phyloP scores from a whole-genome alignment of 2,329 filamentous ascomycete species.

The Cercospora sp. region DNA sequence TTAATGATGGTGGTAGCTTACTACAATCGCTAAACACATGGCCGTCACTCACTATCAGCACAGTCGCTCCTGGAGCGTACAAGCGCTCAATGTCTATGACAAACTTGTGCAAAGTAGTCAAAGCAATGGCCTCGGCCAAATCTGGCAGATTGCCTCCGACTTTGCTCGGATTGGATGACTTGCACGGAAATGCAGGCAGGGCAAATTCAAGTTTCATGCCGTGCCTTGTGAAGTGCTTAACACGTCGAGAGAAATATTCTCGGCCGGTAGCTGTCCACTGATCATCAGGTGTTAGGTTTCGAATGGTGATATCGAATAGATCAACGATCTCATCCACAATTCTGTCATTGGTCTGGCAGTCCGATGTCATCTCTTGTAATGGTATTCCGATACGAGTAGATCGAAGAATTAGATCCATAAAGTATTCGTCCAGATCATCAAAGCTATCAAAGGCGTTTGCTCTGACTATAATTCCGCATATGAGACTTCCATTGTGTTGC shows the following conservation, averaged over 20 bases:
- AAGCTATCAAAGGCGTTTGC: background rate
- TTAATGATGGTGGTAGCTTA: background rate
- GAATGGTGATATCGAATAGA: conserved; percentile 1
- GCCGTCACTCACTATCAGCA: conserved; percentile 10
- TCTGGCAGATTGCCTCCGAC: conserved; percentile 6
- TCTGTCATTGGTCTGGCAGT: background rate
- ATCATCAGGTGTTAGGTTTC: conserved; percentile 5
- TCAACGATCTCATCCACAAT: conserved; percentile 5
- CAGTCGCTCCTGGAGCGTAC: conserved; percentile 2
- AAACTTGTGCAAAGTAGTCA: conserved; percentile 9
- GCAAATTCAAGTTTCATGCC: background rate
- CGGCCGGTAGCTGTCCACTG: conserved; percentile 8
- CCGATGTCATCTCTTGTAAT: background rate
- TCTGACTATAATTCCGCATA: background rate
- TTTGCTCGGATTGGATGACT: conserved; percentile 10
- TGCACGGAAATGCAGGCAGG: conserved; percentile 13
- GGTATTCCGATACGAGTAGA: background rate
- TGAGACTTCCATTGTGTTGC: background rate
- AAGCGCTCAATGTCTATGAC: background rate
- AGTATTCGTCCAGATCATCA: background rate
- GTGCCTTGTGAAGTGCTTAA: conserved; percentile 1
- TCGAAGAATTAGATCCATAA: conserved; percentile 5
- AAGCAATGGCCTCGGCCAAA: conserved; percentile 6
- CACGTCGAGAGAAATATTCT: background rate
- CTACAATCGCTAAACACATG: conserved; percentile 15